A percentile compares a stretch with the other conserved stretches of the same genome.
Conservation (phyloP, 2,329 filamentous ascomycete species). For the Aspergillus fijiensis region DNA sequence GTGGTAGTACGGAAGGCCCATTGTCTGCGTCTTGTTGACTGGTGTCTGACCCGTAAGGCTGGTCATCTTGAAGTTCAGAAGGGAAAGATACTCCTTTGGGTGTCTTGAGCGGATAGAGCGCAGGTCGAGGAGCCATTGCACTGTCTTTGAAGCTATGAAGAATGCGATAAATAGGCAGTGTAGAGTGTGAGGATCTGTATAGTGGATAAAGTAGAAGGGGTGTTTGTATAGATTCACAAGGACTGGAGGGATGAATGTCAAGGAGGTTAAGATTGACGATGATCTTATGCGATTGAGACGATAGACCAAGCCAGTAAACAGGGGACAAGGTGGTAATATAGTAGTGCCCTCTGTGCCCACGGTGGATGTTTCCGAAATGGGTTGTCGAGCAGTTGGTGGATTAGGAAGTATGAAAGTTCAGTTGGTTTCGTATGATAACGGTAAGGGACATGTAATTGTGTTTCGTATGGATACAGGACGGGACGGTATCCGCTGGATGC, state of each 20-base stretch:
- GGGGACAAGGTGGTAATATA: neutral
- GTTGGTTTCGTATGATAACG: neutral
- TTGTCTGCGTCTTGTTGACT: conserved; percentile 9
- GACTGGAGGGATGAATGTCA: too few species aligned
- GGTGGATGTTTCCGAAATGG: neutral
- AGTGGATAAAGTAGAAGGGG: neutral
- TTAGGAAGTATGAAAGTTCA: neutral
- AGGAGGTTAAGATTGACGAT: too few species aligned
- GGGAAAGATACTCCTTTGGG: conserved; percentile 17
- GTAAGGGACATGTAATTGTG: neutral
- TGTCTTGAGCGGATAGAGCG: conserved; percentile 18
- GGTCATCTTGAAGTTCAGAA: conserved; percentile 16
- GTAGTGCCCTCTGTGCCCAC: neutral
- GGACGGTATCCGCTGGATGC: neutral
- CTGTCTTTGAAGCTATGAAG: neutral
- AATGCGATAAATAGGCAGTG: too few species aligned
- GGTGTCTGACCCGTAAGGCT: neutral
- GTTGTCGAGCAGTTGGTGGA: neutral
- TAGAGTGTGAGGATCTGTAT: too few species aligned
- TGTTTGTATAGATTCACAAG: too few species aligned
- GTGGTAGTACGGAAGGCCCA: conserved; percentile 20
- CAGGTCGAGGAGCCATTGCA: conserved; percentile 18
- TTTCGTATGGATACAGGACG: neutral
- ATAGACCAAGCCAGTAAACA: too few species aligned
- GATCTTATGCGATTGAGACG: too few species aligned